Percentiles rank a stretch among this genome's conserved stretches.
Conservation (phyloP, 2,329 filamentous ascomycete species). For the Ascochyta pisi region DNA sequence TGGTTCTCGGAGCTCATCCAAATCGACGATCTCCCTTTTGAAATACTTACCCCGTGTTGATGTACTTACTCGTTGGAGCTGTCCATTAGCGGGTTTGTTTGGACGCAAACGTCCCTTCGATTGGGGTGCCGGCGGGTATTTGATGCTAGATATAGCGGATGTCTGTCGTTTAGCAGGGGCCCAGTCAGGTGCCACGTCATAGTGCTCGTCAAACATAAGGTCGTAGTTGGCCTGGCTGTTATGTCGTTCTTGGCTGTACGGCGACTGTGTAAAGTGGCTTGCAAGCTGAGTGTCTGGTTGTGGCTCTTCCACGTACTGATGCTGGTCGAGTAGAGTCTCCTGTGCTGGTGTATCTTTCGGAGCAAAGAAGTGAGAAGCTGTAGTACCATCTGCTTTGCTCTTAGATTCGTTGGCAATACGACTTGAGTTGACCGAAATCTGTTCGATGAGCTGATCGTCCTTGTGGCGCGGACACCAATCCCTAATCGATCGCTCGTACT, state of each 20-base stretch:
- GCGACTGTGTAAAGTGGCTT: constrained; percentile 5
- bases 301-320: not conserved
- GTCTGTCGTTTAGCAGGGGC: not conserved
- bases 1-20: constrained; percentile 2
- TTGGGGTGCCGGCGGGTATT: not conserved
- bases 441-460: constrained; percentile 39
- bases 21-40: constrained; percentile 6
- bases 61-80: constrained; percentile 12
- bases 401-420: not conserved
- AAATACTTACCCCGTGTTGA: constrained; percentile 6
- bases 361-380: not conserved
- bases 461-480: constrained; percentile 58
- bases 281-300: constrained; percentile 8
- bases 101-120: not conserved
- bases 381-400: not conserved
- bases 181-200: not conserved
- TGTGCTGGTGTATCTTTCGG: not conserved
- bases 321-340: not conserved
- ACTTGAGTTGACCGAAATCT: constrained; percentile 11
- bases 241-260: not conserved
- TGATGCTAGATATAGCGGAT: not conserved
- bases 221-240: not conserved
- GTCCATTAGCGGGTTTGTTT: not conserved
- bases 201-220: not conserved
- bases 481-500: constrained; percentile 58